Base-by-base conservation (phyloP, 2,329 filamentous ascomycete genomes). In the Talaromyces verruculosus region DNA sequence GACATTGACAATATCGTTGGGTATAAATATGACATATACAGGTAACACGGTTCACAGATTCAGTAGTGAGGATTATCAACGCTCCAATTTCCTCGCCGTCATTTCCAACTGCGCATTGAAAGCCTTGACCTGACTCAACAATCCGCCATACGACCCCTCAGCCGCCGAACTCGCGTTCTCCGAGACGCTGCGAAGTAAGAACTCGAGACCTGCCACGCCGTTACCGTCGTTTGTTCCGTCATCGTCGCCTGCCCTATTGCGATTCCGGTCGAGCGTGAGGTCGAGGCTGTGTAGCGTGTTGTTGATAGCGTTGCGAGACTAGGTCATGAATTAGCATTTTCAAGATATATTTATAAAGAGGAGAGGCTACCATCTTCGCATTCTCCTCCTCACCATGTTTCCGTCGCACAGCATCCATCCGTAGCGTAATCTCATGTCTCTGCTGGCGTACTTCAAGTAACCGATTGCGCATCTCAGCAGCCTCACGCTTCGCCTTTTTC, bases 351-450 rank as follows among this genome's bases (percentile, higher is more conserved):
- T 4, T 10, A 4, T 3, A 49, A 15, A 25, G 11, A 22, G 19
- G 49, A 17, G 30, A 11, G 65, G 45, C 43, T 69, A 81, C 79
- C 69, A 70, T 72, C 68, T 72, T 76, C 10, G 70, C 71, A 41
- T 69, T 72, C 67, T 81, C 79, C 66, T 77, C 75, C 61, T 78
- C 76, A 49, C 73, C 73, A 67, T 81, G 78, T 67, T 73, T 76
- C 68, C 72, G 72, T 68, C 81, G 73, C 70, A 85, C 77, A 19
- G 80, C 79, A 69, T 86, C 84, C 70, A 81, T 83, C 64, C 79
- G 77, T 65, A 85, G 68, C 5, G 82, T 82, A 59, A 86, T 71
- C 25, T 79, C 78, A 66, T 85, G 81, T 64, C 84, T 77, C 70
- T 81, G 77, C 60, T 77, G 78, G 60, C 84, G 80, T n/a, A 85